Base-by-base conservation (phyloP, 2,329 filamentous ascomycete genomes). In the Emergomyces orientalis region DNA sequence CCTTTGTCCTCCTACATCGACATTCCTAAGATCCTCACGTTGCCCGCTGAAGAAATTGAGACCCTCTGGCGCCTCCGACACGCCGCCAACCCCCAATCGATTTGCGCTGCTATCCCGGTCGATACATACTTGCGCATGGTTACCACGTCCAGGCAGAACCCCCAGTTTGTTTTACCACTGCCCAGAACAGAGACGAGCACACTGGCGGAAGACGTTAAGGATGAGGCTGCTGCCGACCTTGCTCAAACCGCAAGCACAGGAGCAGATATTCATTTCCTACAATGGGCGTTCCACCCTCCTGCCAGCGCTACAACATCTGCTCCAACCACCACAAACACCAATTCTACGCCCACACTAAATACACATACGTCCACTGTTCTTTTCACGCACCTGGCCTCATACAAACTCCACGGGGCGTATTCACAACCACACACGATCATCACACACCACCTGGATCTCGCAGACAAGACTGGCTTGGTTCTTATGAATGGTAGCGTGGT, bases 371-470 rank as follows among this genome's bases (percentile, higher is more conserved):
- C 84, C 64, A 90, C 88, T 0, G 87, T 97, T 6, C 86, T 99
- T 41, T 97, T 99, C 78, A 99, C 94, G 0, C 89, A 94, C 71
- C 82, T 99, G 39, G 93, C 90, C 19, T 91, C 97, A 74, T 99
- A 89, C 79, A 97, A 97, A 81, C 78, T 90, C 63, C 84, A 93
- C 60, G 92, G 92, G 60, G 90, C 96, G 75, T 99, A 86, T 72
- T 91, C 91, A 54, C 86, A 88, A 75, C 92, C 94, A 56, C 94
- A 99, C 73, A 99, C 94, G 0, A 97, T 91, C 2, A 81, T 97
- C 62, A 97, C 93, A 49, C 91, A 97, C 76, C 90, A 99, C 76
- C 78, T 88, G 19, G 94, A 99, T 75, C 78, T 97, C 2, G 84
- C 84, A 0, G 80, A 83, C 63, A 83, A 86, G 11, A 90, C 91